Base-by-base conservation (phyloP, 805 yeast genomes). In the Peterozyma xylosa region DNA sequence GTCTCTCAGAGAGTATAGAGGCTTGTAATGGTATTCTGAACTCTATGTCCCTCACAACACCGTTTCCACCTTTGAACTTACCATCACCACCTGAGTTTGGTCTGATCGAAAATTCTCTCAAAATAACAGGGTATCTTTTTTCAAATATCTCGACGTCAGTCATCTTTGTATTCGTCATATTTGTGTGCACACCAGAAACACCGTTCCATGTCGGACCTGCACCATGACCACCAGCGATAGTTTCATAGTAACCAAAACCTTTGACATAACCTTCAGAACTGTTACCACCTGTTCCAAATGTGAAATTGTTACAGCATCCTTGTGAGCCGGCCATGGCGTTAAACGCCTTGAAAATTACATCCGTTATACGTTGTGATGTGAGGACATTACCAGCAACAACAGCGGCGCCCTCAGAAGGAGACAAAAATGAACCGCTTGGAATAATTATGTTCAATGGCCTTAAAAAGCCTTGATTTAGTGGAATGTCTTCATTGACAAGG, bases 161-260 rank as follows among this genome's bases (percentile, higher is more conserved):
- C 62, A 89, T 86, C 56, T 96, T 73, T 2, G 97, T 89, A 62
- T 89, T 89, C 27, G 96, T 90, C 82, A 91, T 89, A 60, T 89
- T 93, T 5, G 95, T 86, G 55, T 89, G 96, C 2, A 89, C 95
- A n/a, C 87, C 96, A 47, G 82, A 74, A 42, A 82, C 83, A 38
- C 96, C 96, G 53, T 83, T 65, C 90, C 95, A 88, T 2, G 80
- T 79, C 1, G 83, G 76, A 50, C 77, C 76, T 2, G 97, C 97
- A 41, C 97, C 97, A 37, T 89, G 85, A 1, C 97, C 97, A 47
- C 97, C 97, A 46, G 96, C 93, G 48, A 90, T 88, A 0, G 97
- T 90, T 59, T 89, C 96, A 59, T 89, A 89, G 60, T 89, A 89
- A 0, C 96, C 96, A 60, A 87, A 88, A 0, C 90, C 88, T 45